Percentiles rank a stretch among this genome's conserved stretches.
Evolutionary conservation across 2,329 filamentous ascomycete species (phyloP).

Genomic region (Coleophoma eucalyptorum): DNA sequence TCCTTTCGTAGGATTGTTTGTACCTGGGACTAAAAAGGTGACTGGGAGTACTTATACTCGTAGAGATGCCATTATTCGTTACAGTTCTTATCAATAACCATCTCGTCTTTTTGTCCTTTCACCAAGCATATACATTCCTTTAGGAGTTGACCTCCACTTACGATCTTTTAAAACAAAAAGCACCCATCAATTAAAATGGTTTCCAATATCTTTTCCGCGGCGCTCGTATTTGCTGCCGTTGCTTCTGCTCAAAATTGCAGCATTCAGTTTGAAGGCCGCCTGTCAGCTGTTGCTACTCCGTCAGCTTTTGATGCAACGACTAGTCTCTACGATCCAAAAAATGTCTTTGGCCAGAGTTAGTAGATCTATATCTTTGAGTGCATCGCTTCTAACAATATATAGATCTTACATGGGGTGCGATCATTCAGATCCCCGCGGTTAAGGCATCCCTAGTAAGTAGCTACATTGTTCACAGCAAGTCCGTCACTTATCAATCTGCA

Average conservation of each 20-base stretch:
- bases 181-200: background rate
- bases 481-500: background rate
- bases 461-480: slow-evolving; percentile 2
- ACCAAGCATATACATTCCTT: background rate
- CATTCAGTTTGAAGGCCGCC: slow-evolving; percentile 43
- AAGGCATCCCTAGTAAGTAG: slow-evolving; percentile 34
- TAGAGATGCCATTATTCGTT: too few species aligned
- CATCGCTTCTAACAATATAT: slow-evolving; percentile 1
- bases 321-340: slow-evolving; percentile 46
- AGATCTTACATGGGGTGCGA: slow-evolving; percentile 46
- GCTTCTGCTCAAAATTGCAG: slow-evolving; percentile 28
- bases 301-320: slow-evolving; percentile 36
- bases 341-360: slow-evolving; percentile 45
- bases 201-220: background rate
- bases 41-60: too few species aligned
- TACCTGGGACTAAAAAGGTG: too few species aligned
- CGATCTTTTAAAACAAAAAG: background rate
- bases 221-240: slow-evolving; percentile 9
- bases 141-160: slow-evolving; percentile 1
- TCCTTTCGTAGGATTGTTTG: too few species aligned
- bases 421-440: slow-evolving; percentile 42
- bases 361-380: background rate
- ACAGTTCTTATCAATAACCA: too few species aligned
- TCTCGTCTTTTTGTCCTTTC: too few species aligned
- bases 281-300: slow-evolving; percentile 33